Conservation (phyloP, 179 eudicot species). For the Camellia oleifera region DNA sequence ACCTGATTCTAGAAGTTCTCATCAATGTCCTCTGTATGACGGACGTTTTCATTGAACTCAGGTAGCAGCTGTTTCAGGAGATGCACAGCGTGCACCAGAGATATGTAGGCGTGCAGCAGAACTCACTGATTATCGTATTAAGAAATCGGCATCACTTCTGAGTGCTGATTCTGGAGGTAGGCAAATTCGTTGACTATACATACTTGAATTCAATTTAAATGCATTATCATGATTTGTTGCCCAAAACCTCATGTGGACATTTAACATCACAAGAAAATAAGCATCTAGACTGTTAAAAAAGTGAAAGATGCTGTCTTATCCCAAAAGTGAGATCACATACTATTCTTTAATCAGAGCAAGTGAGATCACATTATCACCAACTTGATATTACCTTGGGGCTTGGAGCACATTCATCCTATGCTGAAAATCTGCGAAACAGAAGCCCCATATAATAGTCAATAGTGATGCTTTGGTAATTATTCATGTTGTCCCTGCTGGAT, state of each 20-base stretch:
- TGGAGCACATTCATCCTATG: no score
- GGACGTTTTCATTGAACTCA: conserved; percentile 21
- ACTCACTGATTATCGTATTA: conserved; percentile 73
- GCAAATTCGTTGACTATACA: not conserved
- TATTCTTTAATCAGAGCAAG: no score
- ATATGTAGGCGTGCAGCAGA: conserved; percentile 99
- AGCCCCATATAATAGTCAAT: no score
- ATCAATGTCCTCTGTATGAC: not conserved
- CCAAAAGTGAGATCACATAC: no score
- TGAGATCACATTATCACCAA: no score
- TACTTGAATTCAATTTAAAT: not conserved
- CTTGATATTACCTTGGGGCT: no score
- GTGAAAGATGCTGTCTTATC: no score
- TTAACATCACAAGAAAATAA: no score
- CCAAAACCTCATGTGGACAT: no score
- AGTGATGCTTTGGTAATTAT: not conserved
- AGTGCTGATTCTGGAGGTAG: conserved; percentile 50
- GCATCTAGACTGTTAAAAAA: no score
- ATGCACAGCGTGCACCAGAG: conserved; percentile 96
- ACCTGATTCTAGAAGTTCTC: not conserved
- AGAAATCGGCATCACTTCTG: conserved; percentile 38
- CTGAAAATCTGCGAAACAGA: no score
- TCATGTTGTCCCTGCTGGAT: not conserved
- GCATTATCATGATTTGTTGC: no score
- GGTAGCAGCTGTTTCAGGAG: conserved; percentile 99